Evolutionary conservation across 2,329 filamentous ascomycete genomes (phyloP), one percentile per base, ranked within the genome.

Genomic region (Hymenoscyphus infarciens): DNA sequence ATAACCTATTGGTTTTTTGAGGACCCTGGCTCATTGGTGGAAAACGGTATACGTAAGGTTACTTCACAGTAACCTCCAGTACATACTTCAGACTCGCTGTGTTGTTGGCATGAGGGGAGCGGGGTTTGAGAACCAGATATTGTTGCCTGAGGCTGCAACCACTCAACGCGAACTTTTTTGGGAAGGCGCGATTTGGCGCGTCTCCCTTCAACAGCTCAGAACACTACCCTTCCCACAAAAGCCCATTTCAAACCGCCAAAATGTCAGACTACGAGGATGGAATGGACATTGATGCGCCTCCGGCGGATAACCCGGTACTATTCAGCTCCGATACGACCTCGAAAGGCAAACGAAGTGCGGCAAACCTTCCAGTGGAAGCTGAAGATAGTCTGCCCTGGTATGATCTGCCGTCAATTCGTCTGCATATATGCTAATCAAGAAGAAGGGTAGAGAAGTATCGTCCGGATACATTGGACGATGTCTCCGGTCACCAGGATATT

Each of bases 401-500:
- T 10, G 29, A 61, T 72, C 22, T 25, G 1, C 22, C 42, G 1
- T 52, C 58, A 8, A 38, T 19, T 5, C 19, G 19, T 29, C 39
- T 27, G 49, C 7, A 59, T 63, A 70, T 64, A 59, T 69, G 58
- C 70, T 67, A 61, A 63, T 56, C 55, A 69, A 53, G 13, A 7
- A 33, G 3, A 64, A 92, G 90, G 93, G 92, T 99, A 8, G 95
- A 99, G 75, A 99, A 99, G 74, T 99, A 98, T 78, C 87, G 95
- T 60, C 95, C 95, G 19, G 87, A 88, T 65, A 92, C 90, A 1
- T 85, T 99, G 55, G 86, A 89, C 69, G 95, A 99, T 77, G 95
- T 99, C 63, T 96, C 92, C 2, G 95, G 95, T 22, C 95, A 99
- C 77, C 90, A 97, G 74, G 95, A 99, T 77, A 98, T 99, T 73